Evolutionary conservation across 148 eudicot species (phyloP), one percentile per base, ranked within the genome.

Genomic region (Spergularia marina): DNA sequence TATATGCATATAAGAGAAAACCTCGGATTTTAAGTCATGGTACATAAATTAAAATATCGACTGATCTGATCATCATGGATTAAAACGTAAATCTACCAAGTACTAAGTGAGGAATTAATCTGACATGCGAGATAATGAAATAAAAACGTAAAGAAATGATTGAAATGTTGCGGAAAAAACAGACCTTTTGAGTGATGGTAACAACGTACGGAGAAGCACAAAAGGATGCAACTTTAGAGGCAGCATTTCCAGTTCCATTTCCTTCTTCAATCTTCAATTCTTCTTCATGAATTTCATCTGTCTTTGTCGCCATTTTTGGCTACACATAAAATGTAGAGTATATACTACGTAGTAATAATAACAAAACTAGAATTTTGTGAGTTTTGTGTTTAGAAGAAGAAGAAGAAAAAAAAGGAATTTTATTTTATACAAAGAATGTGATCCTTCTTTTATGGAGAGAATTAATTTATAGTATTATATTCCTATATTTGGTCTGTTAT

Each of bases 161-260:
- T 30, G 36, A 30, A 30, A 30, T 30, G 36, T 30, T 2, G 4
- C 49, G 49, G 8, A 44, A 44, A 53, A 6, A 30, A 84, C 72
- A 3, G 12, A 87, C 89, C 89, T 86, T 87, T 83, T 90, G 94
- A 11, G 82, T 52, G 20, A 78, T 54, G 76, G 74, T 72, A 39
- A 89, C 89, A 4, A 84, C 75, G 18, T 65, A 9, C 10, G 77
- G 78, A 11, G 90, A 86, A 3, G 86, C 39, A 49, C 87, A 83
- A 44, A 72, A 17, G 5, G 53, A 65, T 7, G 59, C 70, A 53
- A 70, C 0, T 7, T 65, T 49, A 8, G 74, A 73, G n/a, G 79
- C 18, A 57, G 53, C 13, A 55, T 21, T 21, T 18, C 78, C 56
- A 69, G 62, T 52, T 53, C 78, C 56, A 69, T 70, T 52, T 53